Conservation (phyloP, 2,329 filamentous ascomycete species). For the Monosporascus sp. region DNA sequence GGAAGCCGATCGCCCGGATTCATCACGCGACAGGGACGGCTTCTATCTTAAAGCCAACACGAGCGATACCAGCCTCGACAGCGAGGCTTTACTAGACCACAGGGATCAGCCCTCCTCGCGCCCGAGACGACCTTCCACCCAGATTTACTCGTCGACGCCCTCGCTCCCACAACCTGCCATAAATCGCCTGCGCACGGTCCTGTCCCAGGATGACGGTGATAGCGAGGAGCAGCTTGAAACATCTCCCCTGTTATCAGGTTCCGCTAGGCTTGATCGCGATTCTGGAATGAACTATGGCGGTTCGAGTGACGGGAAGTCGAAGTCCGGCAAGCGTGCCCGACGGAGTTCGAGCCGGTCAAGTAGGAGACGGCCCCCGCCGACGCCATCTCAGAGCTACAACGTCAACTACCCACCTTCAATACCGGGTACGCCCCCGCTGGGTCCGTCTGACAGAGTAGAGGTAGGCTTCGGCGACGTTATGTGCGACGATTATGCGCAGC, state of each 20-base stretch:
- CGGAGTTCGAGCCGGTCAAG: conserved; percentile 46
- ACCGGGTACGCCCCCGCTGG: conserved; percentile 54
- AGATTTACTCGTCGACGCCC: conserved; percentile 27
- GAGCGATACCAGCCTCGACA: conserved; percentile 85
- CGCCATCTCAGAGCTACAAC: conserved; percentile 47
- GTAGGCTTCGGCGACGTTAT: conserved; percentile 65
- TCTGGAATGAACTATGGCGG: conserved; percentile 38
- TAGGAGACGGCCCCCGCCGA: conserved; percentile 31
- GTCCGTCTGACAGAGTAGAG: conserved; percentile 42
- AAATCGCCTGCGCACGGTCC: conserved; percentile 15
- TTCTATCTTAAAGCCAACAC: conserved; percentile 51
- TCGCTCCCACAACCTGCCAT: conserved; percentile 29
- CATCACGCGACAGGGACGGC: conserved; percentile 27
- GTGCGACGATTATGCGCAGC: conserved; percentile 53
- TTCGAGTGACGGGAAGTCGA: conserved; percentile 34
- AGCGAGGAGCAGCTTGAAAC: conserved; percentile 50
- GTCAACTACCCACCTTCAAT: conserved; percentile 66
- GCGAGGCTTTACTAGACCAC: conserved; percentile 82
- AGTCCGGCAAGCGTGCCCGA: conserved; percentile 31
- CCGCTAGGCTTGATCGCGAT: conserved; percentile 30
- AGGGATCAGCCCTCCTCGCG: conserved; percentile 44
- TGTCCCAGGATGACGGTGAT: conserved; percentile 28
- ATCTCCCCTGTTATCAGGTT: conserved; percentile 47
- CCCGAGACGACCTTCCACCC: conserved; percentile 54
- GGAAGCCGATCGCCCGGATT: conserved; percentile 26